phyloP scores from a whole-genome alignment of 179 eudicot species.

The Spinacia oleracea region DNA sequence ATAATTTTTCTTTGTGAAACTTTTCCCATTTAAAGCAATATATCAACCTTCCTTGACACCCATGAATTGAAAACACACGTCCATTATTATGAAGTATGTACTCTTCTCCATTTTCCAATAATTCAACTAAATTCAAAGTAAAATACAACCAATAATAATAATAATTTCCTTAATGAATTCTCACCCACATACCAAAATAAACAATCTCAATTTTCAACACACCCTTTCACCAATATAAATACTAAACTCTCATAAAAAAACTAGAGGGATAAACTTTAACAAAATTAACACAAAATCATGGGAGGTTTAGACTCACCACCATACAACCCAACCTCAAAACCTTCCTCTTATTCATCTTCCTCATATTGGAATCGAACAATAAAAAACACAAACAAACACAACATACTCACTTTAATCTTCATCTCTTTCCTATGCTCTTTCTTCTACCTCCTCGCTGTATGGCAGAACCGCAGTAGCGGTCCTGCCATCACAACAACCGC shows the following conservation, averaged over 20 bases:
- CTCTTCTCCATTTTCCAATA: background rate
- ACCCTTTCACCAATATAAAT: constrained; percentile 16
- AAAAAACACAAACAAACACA: constrained; percentile 8
- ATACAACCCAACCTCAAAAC: constrained; percentile 34
- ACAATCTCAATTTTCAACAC: background rate
- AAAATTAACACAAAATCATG: constrained; percentile 5
- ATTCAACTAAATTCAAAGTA: background rate
- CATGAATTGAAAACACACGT: background rate
- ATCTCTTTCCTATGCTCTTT: constrained; percentile 41
- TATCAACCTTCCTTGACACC: too few relatives aligned
- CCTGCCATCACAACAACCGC: constrained; percentile 19
- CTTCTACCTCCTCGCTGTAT: constrained; percentile 51
- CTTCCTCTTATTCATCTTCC: constrained; percentile 10
- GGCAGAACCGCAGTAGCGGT: constrained; percentile 32
- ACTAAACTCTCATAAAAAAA: constrained; percentile 4
- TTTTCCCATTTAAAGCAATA: too few relatives aligned
- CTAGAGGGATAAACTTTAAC: background rate
- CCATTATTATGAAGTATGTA: too few relatives aligned
- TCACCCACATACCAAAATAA: background rate
- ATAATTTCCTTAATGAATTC: too few relatives aligned
- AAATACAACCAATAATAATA: constrained; percentile 11
- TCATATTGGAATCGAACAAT: background rate
- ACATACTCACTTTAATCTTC: constrained; percentile 15
- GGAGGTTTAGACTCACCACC: constrained; percentile 32
- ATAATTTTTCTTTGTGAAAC: too few relatives aligned